These are phyloP conservation scores for Inga oerstediana DNA, from an alignment of 306 rosid species.

Conservation along the genomic window DNA sequence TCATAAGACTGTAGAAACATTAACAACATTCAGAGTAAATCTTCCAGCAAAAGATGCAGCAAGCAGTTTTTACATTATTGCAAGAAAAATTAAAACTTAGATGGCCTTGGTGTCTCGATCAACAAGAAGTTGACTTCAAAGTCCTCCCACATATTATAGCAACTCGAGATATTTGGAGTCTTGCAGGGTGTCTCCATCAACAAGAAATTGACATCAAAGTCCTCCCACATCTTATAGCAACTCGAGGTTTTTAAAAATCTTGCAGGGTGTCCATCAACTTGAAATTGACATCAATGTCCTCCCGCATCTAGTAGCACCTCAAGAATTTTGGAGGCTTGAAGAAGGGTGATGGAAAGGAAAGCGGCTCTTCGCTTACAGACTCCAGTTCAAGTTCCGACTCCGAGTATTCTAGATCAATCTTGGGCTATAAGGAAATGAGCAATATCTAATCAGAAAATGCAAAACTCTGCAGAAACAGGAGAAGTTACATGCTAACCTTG, in stretches of 20 bases:
- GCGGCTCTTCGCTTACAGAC: background rate
- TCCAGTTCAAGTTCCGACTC: slow-evolving; percentile 46
- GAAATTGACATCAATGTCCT: slow-evolving; percentile 46
- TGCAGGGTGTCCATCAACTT: slow-evolving; percentile 23
- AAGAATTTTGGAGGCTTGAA: slow-evolving; percentile 45
- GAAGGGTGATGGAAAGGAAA: slow-evolving; percentile 42
- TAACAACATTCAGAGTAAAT: background rate
- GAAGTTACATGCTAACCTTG: slow-evolving; percentile 40
- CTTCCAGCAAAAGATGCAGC: background rate
- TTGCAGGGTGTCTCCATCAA: too few species aligned
- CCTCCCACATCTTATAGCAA: too few species aligned
- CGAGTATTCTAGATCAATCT: slow-evolving; percentile 8
- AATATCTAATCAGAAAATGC: background rate
- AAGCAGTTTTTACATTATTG: background rate
- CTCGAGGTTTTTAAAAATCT: too few species aligned
- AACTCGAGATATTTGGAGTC: too few species aligned
- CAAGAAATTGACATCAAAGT: too few species aligned
- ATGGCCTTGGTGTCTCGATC: slow-evolving; percentile 42
- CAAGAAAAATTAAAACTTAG: slow-evolving; percentile 15
- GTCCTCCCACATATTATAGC: too few species aligned
- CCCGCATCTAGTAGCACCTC: slow-evolving; percentile 39
- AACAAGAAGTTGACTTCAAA: too few species aligned
- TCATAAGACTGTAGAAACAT: background rate
- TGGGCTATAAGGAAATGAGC: slow-evolving; percentile 31
- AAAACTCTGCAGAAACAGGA: background rate